phyloP scores from a whole-genome alignment of 2,329 filamentous ascomycete genomes.

The Trichoderma aggressivum region DNA sequence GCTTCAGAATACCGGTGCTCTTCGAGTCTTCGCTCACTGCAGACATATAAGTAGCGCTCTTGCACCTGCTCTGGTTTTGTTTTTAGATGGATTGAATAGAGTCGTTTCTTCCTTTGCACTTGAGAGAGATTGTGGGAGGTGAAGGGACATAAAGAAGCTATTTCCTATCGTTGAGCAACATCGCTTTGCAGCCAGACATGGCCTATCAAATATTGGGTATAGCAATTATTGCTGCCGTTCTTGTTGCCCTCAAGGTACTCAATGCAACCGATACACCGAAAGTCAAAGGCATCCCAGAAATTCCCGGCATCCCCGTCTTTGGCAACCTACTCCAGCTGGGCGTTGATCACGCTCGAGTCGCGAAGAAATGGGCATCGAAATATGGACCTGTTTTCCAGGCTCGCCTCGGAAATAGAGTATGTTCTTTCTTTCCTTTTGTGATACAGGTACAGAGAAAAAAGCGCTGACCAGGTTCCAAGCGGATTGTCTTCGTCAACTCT shows the following conservation, averaged over 20 bases:
- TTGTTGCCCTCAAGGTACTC: slow-evolving; percentile 32
- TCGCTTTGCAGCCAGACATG: slow-evolving; percentile 20
- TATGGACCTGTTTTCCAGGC: slow-evolving; percentile 65
- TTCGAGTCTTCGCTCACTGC: not conserved
- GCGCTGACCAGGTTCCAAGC: slow-evolving; percentile 33
- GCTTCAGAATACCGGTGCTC: not conserved
- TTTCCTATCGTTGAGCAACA: not conserved
- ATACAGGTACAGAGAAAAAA: not conserved
- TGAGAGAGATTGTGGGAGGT: not conserved
- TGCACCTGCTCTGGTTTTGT: not conserved
- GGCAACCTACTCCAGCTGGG: slow-evolving; percentile 62
- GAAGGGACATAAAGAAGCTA: not conserved
- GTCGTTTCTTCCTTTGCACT: not conserved
- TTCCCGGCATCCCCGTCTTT: slow-evolving; percentile 60
- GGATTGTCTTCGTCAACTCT: slow-evolving; percentile 74
- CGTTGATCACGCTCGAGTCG: slow-evolving; percentile 51
- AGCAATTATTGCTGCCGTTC: slow-evolving; percentile 21
- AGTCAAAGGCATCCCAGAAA: slow-evolving; percentile 59
- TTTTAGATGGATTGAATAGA: not conserved
- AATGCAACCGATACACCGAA: slow-evolving; percentile 54
- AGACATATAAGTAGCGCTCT: not conserved
- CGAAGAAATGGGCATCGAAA: slow-evolving; percentile 55
- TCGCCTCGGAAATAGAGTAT: slow-evolving; percentile 63
- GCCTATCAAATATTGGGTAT: slow-evolving; percentile 22
- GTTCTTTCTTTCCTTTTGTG: not conserved